Evolutionary conservation across 108 stramenopile species (phyloP), one percentile per base, ranked within the genome.

Genomic region (Cyclostephanos invisitatus): DNA sequence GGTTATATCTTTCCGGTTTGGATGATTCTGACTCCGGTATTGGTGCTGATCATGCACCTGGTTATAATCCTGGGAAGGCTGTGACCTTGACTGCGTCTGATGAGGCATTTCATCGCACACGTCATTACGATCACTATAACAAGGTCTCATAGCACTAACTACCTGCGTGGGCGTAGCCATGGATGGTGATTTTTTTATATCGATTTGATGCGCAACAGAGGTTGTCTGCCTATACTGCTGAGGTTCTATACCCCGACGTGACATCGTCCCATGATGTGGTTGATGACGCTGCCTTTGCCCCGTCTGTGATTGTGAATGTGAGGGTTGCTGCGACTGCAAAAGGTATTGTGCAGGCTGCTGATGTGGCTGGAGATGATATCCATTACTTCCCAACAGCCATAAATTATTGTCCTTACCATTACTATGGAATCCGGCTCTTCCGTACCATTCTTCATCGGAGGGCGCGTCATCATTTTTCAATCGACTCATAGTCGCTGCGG

Each of bases 1-100:
- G 5, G 66, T 59, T 17, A 78, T 35, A 50, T 71, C 29, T 54
- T 72, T 70, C 77, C 77, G 67, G 67, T 72, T 65, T 12, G 77
- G 66, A 32, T 72, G 70, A 21, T 57, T 48, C 50, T 49, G 64
- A 29, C 25, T 54, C 22, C 25, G 53, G 21, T 25, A 54, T 54
- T 24, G 53, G 24, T 54, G 7, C 25, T 54, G 22, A 54, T 54
- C 25, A 54, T 24, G 53, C 53, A 25, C 24, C 53, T 54, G 22
- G 2, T 54, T 18, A 25, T 8, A 27, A 24, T 25, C 25, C 53
- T 54, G 53, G 8, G 25, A 25, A 54, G 1, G 22, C 8, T 59
- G 27, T 32, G 58, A 18, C 58, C 37, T 32, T 17, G 58, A 59
- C 58, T 36, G 58, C 53, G 2, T 11, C 25, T 24, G 53, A 21